Percentiles rank a stretch among this genome's conserved stretches.
Evolutionary conservation across 2,329 filamentous ascomycete genomes (phyloP).

Genomic region (Elsinoe fawcettii): DNA sequence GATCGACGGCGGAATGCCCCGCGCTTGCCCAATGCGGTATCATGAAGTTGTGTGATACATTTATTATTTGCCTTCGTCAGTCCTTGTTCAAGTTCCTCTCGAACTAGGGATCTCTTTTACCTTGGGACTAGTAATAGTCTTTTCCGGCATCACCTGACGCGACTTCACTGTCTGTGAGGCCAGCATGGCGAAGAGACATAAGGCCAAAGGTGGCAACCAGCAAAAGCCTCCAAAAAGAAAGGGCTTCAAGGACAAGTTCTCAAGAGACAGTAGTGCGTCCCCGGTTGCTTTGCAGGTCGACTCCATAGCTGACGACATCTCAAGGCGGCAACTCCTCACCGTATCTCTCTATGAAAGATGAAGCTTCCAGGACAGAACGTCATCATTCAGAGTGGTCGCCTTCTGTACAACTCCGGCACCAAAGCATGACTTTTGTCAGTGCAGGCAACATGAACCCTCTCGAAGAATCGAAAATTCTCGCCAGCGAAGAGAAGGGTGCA

Average conservation of each 20-base stretch:
- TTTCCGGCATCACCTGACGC: background rate
- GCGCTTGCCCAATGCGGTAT: slow-evolving; percentile 9
- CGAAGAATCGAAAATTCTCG: slow-evolving; percentile 24
- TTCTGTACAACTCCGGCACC: slow-evolving; percentile 47
- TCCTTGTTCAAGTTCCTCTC: background rate
- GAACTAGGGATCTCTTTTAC: too few relatives aligned
- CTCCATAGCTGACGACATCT: background rate
- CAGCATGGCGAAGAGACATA: slow-evolving; percentile 21
- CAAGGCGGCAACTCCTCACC: slow-evolving; percentile 13
- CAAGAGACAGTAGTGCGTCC: slow-evolving; percentile 17
- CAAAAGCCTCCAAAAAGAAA: slow-evolving; percentile 18
- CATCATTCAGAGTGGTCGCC: slow-evolving; percentile 41
- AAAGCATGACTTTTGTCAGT: slow-evolving; percentile 53
- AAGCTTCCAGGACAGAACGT: slow-evolving; percentile 50
- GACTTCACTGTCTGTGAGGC: background rate
- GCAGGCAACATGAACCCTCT: slow-evolving; percentile 42
- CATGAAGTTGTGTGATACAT: slow-evolving; percentile 8
- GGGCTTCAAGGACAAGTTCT: slow-evolving; percentile 14
- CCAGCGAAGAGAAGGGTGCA: slow-evolving; percentile 26
- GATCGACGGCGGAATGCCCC: slow-evolving; percentile 3
- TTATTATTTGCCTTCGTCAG: background rate
- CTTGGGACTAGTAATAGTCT: too few relatives aligned
- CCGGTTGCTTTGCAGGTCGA: background rate
- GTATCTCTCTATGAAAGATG: slow-evolving; percentile 46
- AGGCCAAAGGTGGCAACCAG: slow-evolving; percentile 19